Evolutionary conservation across 352 stramenopile genomes (phyloP), one percentile per base, ranked within the genome.

Genomic region (Phytopythium sindhum): DNA sequence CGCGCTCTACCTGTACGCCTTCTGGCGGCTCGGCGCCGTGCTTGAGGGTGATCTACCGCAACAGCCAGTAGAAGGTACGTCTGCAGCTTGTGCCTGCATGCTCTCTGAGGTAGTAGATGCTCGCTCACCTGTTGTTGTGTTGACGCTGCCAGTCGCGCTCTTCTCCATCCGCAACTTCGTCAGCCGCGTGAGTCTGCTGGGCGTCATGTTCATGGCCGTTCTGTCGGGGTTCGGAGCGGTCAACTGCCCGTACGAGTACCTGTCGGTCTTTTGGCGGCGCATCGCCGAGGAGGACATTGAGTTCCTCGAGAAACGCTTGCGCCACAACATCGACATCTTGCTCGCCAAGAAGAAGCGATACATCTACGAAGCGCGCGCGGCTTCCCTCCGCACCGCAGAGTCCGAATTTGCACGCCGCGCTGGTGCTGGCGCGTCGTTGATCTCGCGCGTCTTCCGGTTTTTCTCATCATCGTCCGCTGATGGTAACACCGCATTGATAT

Each of bases 171-270:
- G 77, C 21, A 88, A 89, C 53, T 89, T 92, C 65, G 84, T 95
- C 56, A 95, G 86, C 62, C 80, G 86, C 45, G 84, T 93, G 61
- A 90, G 82, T 72, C 63, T 95, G 21, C 63, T 95, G 35, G 86
- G 86, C 9, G 86, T 95, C 26, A 72, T 92, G 51, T 88, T 95
- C 53, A 93, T 95, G 84, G 86, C 86, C 19, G 45, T 93, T 15
- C 72, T 95, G 45, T 95, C 86, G 0, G 86, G 86, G 0, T 95
- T 95, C 64, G 86, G 86, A 48, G 86, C 86, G 10, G 84, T 95
- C 31, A 91, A 95, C 67, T 91, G 80, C 59, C 86, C 86, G 42
- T 95, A 95, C 71, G 86, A 95, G 68, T 91, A 90, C 67, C 76
- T 95, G 61, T 89, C 84, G 60, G 77, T 95, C 61, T 95, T 91